A percentile compares a stretch with the other conserved stretches of the same genome.
Conservation (phyloP, 2,329 filamentous ascomycete species). For the Leptographium galeiforme region DNA sequence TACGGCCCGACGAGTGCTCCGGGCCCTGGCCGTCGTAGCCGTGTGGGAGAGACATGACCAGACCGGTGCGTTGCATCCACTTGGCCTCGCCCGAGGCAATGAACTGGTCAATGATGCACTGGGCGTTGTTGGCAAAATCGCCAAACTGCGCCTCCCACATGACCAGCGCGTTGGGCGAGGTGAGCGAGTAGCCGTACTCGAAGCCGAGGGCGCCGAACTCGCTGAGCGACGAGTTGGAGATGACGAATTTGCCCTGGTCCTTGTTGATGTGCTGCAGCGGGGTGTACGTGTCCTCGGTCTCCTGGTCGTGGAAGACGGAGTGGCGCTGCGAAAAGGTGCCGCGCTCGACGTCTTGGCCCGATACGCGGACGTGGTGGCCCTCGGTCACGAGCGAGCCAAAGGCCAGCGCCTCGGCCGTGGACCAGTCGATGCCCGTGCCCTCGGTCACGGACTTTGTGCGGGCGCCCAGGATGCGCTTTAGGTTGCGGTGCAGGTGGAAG, state of each 20-base stretch:
- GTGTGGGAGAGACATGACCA: conserved; percentile 92
- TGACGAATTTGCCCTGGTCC: conserved; percentile 90
- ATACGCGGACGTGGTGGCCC: conserved; percentile 93
- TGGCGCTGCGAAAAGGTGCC: conserved; percentile 98
- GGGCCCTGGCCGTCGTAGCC: conserved; percentile 97
- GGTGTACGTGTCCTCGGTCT: conserved; percentile 83
- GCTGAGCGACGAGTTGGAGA: conserved; percentile 83
- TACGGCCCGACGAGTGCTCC: conserved; percentile 92
- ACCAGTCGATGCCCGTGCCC: conserved; percentile 93
- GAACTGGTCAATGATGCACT: conserved; percentile 98
- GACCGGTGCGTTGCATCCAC: conserved; percentile 95
- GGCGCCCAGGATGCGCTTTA: conserved; percentile 87
- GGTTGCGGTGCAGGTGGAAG: conserved; percentile 84
- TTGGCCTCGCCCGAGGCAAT: conserved; percentile 95
- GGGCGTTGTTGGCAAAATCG: conserved; percentile 98
- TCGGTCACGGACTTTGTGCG: conserved; percentile 86
- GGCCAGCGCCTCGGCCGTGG: conserved; percentile 88
- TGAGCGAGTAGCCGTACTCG: conserved; percentile 96
- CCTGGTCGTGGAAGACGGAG: conserved; percentile 94
- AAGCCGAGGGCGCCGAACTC: conserved; percentile 72
- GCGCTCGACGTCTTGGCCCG: conserved; percentile 97
- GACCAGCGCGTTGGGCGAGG: conserved; percentile 89
- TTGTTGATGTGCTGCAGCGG: conserved; percentile 80
- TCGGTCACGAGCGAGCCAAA: conserved; percentile 85
- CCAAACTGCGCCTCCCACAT: conserved; percentile 99